These are phyloP conservation scores for Trichoderma oligosporum DNA, from an alignment of 2,329 filamentous ascomycete genomes.

Conservation along the genomic window DNA sequence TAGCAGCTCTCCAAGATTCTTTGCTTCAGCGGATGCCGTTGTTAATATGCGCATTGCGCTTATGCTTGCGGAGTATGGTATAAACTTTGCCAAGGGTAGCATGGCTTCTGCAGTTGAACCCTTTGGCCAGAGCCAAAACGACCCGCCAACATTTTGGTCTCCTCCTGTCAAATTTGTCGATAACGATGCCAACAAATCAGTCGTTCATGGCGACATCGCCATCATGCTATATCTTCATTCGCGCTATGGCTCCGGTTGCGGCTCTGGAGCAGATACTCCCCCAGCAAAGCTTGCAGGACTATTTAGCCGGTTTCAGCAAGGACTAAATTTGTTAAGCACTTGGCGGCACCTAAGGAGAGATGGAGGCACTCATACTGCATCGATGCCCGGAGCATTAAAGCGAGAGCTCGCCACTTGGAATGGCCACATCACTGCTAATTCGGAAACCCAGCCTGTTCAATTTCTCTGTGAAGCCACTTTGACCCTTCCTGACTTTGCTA, in stretches of 20 bases:
- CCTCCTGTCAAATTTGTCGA: constrained; percentile 50
- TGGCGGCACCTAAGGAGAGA: constrained; percentile 30
- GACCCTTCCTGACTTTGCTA: constrained; percentile 51
- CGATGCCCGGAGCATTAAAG: constrained; percentile 26
- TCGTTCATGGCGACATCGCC: constrained; percentile 47
- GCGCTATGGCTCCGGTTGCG: constrained; percentile 39
- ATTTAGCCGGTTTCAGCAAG: constrained; percentile 42
- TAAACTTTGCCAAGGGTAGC: constrained; percentile 47
- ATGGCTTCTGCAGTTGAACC: constrained; percentile 24
- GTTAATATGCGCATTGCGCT: constrained; percentile 49
- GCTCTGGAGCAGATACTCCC: constrained; percentile 23
- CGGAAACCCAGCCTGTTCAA: constrained; percentile 26
- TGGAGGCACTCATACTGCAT: constrained; percentile 16
- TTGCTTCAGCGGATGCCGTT: constrained; percentile 44
- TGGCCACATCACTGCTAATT: constrained; percentile 27
- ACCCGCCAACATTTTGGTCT: neutral
- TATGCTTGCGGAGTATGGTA: constrained; percentile 47
- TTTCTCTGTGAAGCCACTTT: constrained; percentile 45
- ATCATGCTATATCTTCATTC: constrained; percentile 61
- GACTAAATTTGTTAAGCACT: constrained; percentile 34
- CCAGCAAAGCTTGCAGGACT: constrained; percentile 34
- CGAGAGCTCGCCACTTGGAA: constrained; percentile 42
- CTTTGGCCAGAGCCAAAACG: neutral
- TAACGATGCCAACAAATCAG: constrained; percentile 47
- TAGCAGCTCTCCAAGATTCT: constrained; percentile 48